Percentiles rank a stretch among this genome's conserved stretches.
Conservation (phyloP, 306 rosid species). For the Lagenaria siceraria region DNA sequence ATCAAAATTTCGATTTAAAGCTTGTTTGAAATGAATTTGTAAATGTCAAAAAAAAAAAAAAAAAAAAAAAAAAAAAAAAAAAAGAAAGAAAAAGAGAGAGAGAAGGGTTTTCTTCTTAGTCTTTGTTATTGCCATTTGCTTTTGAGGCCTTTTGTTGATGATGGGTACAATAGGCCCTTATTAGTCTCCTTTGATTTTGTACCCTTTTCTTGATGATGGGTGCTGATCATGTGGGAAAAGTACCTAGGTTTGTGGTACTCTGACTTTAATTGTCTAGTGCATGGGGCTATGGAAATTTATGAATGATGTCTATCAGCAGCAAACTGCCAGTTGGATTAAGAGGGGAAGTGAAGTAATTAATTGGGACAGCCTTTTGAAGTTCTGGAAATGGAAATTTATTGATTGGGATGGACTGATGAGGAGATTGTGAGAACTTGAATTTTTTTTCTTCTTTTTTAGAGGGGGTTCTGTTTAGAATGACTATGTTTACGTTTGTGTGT, state of each 20-base stretch:
- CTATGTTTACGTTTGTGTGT: no score
- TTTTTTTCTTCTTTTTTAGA: background rate
- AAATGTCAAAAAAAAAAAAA: no score
- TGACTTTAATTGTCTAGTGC: background rate
- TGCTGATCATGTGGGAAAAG: background rate
- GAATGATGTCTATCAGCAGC: conserved; percentile 5
- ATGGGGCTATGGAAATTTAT: background rate
- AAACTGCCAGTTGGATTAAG: conserved; percentile 2
- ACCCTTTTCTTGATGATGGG: background rate
- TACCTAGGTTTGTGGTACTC: background rate
- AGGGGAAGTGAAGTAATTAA: background rate
- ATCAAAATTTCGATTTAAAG: background rate
- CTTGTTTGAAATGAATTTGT: no score
- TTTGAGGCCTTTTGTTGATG: no score
- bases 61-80: no score
- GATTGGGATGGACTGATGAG: background rate
- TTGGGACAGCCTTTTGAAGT: background rate
- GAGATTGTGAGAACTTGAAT: background rate
- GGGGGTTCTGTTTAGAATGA: no score
- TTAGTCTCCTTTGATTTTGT: background rate
- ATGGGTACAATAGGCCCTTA: no score
- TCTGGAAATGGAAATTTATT: background rate
- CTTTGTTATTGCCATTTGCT: no score
- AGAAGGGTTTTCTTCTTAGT: no score
- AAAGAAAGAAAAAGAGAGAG: no score